phyloP scores from a whole-genome alignment of 352 stramenopile species.

The Globisporangium cederbergense region DNA sequence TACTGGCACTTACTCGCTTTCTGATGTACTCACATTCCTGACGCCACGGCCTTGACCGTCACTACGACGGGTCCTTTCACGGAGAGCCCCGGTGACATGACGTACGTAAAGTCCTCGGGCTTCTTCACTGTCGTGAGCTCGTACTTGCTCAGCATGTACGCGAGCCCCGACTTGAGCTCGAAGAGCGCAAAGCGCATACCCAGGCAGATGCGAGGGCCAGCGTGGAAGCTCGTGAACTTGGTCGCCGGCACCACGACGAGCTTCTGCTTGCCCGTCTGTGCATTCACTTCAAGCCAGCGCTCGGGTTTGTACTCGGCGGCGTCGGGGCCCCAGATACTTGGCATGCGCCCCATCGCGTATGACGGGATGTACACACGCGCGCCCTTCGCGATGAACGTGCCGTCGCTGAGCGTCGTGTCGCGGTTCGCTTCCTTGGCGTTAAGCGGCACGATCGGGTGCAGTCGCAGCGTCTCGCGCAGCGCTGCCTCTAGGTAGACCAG shows the following conservation, averaged over 20 bases:
- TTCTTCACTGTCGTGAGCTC: constrained; percentile 35
- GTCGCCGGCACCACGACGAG: constrained; percentile 7
- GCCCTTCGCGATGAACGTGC: constrained; percentile 49
- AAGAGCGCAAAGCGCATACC: constrained; percentile 47
- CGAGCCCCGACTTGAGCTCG: constrained; percentile 39
- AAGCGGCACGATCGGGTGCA: constrained; percentile 62
- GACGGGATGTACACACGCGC: constrained; percentile 50
- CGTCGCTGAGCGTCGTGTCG: constrained; percentile 56
- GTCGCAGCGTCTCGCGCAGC: constrained; percentile 53
- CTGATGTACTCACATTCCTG: neutral
- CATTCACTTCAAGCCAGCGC: constrained; percentile 49
- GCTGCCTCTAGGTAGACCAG: constrained; percentile 62
- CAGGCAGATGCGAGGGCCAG: constrained; percentile 42
- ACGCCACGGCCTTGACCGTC: constrained; percentile 11
- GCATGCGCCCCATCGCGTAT: constrained; percentile 43
- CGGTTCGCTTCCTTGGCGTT: constrained; percentile 48
- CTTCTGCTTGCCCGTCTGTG: constrained; percentile 18
- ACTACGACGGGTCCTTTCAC: constrained; percentile 34
- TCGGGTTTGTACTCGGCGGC: constrained; percentile 47
- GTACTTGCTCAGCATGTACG: constrained; percentile 35
- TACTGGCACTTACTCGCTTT: neutral
- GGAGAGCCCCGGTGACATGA: constrained; percentile 25
- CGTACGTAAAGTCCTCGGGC: constrained; percentile 41
- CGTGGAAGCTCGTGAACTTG: constrained; percentile 40
- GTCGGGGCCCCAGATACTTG: constrained; percentile 46